phyloP scores from a whole-genome alignment of 2,329 filamentous ascomycete species.

The Chaetomiaceae sp. region DNA sequence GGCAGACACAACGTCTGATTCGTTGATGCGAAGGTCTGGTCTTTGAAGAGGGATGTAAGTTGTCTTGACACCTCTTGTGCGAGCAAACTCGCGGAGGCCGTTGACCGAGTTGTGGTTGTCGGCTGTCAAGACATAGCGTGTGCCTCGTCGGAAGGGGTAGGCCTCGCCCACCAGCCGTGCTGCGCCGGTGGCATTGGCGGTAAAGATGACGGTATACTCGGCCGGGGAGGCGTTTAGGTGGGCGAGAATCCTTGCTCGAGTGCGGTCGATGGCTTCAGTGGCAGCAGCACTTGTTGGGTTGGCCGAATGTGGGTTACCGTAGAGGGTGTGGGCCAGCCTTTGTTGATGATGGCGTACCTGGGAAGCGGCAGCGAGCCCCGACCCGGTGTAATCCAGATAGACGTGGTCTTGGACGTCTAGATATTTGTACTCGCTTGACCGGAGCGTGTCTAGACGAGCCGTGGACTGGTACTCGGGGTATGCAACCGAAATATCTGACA shows the following conservation, averaged over 20 bases:
- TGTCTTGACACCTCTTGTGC: slow-evolving; percentile 25
- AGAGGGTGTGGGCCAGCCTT: slow-evolving; percentile 31
- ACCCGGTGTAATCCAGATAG: slow-evolving; percentile 41
- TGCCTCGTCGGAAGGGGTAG: slow-evolving; percentile 32
- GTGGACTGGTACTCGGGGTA: slow-evolving; percentile 36
- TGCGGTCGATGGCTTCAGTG: slow-evolving; percentile 32
- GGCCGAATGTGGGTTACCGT: slow-evolving; percentile 40
- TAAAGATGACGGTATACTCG: slow-evolving; percentile 41
- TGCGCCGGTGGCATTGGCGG: slow-evolving; percentile 38
- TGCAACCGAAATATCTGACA: slow-evolving; percentile 13
- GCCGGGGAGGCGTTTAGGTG: slow-evolving; percentile 34
- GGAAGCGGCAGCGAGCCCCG: slow-evolving; percentile 33
- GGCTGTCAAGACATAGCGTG: slow-evolving; percentile 34
- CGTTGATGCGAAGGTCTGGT: slow-evolving; percentile 31
- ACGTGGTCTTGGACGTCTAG: slow-evolving; percentile 37
- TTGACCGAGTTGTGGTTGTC: slow-evolving; percentile 43
- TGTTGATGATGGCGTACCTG: slow-evolving; percentile 33
- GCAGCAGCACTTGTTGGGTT: slow-evolving; percentile 36
- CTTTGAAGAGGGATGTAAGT: slow-evolving; percentile 31
- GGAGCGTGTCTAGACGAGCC: slow-evolving; percentile 31
- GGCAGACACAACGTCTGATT: slow-evolving; percentile 24
- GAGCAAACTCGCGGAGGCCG: slow-evolving; percentile 37
- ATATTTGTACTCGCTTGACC: slow-evolving; percentile 34
- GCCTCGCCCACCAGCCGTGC: slow-evolving; percentile 38
- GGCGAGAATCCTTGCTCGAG: slow-evolving; percentile 32